Evolutionary conservation across 2,329 filamentous ascomycete genomes (phyloP).

Genomic region (Trichoderma sp.): DNA sequence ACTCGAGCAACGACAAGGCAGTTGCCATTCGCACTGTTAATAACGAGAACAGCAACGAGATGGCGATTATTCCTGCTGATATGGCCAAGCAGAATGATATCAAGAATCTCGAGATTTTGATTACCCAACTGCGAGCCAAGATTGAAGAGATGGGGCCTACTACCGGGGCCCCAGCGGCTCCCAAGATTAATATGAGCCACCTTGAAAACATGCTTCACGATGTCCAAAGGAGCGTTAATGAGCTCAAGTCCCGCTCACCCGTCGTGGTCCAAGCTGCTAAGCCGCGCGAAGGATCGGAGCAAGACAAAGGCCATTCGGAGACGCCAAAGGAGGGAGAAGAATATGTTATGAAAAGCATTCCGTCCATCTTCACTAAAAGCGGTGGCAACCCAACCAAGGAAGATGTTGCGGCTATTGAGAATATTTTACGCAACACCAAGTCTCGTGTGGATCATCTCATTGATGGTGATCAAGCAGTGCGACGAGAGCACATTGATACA

Average conservation of each 20-base stretch:
- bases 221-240: constrained; percentile 53
- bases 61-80: constrained; percentile 46
- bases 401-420: constrained; percentile 89
- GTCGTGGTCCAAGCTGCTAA: constrained; percentile 2
- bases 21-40: constrained; percentile 51
- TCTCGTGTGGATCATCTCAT: constrained; percentile 80
- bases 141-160: constrained; percentile 60
- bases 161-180: constrained; percentile 37
- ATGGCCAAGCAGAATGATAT: constrained; percentile 70
- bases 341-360: constrained; percentile 44
- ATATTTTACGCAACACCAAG: constrained; percentile 85
- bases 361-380: constrained; percentile 25
- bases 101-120: constrained; percentile 80
- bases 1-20: constrained; percentile 52
- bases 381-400: constrained; percentile 59
- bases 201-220: constrained; percentile 55
- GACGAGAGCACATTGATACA: constrained; percentile 64
- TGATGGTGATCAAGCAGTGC: constrained; percentile 69
- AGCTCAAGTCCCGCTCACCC: constrained; percentile 42
- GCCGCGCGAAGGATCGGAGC: constrained; percentile 28
- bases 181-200: constrained; percentile 57
- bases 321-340: constrained; percentile 34
- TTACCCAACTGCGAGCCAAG: constrained; percentile 80
- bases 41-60: constrained; percentile 29
- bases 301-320: constrained; percentile 1